Base-by-base conservation (phyloP, 202 grass and related monocot genomes). In the Miscanthus sacchariflorus region DNA sequence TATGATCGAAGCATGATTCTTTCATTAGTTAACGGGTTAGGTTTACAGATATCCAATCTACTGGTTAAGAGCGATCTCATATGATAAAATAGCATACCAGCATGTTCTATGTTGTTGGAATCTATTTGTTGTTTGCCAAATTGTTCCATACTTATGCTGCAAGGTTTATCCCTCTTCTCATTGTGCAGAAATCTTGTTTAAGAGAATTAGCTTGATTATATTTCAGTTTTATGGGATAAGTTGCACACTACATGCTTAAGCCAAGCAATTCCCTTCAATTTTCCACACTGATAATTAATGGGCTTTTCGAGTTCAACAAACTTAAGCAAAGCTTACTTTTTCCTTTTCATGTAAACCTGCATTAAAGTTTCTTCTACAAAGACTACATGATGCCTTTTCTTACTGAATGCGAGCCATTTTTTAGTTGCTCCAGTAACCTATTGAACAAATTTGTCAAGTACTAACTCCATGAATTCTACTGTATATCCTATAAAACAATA, bases 211-310 rank as follows among this genome's bases (percentile, higher is more conserved):
- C 5, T 65, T 0, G 21, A 11, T 18, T 12, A 63, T 5, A 5
- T 7, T 83, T 84, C 74, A 70, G 46, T 81, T 70, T 19, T 24
- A 25, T 68, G 21, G 28, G 12, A 33, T 4, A 81, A 69, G 56
- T 12, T 12, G 10, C 15, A 43, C 25, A n/a, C 15, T 35, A 35
- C 24, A 67, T 46, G 11, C 33, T 59, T 79, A 71, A 77, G 15
- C 63, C 21, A 73, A 61, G 1, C 8, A 36, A 28, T 72, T 17
- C 12, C 24, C 5, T 5, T 63, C 7, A 7, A 13, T 27, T 69
- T 15, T 77, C 15, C 85, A 30, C 27, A 49, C 9, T 40, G 10
- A 12, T 12, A 0, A 64, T 70, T 38, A 2, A 25, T 2, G 7
- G 48, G 72, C 23, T 54, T 66, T 68, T 24, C 25, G 21, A 69